Base-by-base conservation (phyloP, 805 yeast species). In the Peterozyma toletana region DNA sequence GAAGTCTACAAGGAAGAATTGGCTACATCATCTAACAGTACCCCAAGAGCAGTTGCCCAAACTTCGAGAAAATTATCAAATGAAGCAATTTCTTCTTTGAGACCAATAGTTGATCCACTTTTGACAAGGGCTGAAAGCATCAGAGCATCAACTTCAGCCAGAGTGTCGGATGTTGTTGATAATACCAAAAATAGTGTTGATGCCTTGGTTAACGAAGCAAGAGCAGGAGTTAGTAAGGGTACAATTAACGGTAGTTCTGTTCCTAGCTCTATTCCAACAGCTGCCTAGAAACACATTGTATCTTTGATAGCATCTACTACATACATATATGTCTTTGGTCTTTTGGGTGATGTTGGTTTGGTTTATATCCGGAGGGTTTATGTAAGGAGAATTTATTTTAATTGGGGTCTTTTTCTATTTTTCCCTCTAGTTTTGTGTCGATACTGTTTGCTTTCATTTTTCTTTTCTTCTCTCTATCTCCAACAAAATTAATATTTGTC, bases 11-110 rank as follows among this genome's bases (percentile, higher is more conserved):
- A 53, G 11, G 43, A 37, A 30, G 58, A 63, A 27, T 48, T 53
- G 4, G 27, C 44, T 2, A 48, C 55, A 1, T 50, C 63, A 3
- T 48, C 65, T 14, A 43, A 38, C 11, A 42, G 21, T n/a, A 40
- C 42, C 15, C 52, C 65, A 11, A 53, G 53, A 27, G 69, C 68
- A 2, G 50, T 66, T n/a, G 60, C 63, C 2, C 60, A 63, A 39
- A 60, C 71, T 14, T 60, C 70, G 17, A 56, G 62, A 47, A 57
- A 60, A 41, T 56, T 66, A 35, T 63, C 70, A 2, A 54, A 50
- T 35, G 69, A 66, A 49, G 69, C 67, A 3, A 54, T 53, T 39
- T 44, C 55, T 17, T 46, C 58, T 5, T 51, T 63, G 42, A 63
- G 58, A 44, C 68, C 68, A 39, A 49, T 52, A 11, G 50, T 56